phyloP scores from a whole-genome alignment of 2,329 filamentous ascomycete species.

The Aspergillus vadensis region DNA sequence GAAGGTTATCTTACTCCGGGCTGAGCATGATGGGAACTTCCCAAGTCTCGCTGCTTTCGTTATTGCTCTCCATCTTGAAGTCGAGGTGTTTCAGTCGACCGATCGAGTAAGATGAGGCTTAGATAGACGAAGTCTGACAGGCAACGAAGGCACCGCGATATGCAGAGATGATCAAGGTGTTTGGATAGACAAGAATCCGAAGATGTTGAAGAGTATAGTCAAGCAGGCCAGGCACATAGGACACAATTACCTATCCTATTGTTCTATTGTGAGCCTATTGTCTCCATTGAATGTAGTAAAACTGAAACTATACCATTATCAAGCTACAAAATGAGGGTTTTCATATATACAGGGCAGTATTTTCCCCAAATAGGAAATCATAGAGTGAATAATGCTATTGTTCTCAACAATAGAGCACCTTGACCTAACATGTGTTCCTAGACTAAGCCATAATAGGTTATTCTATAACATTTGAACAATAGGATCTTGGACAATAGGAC shows the following conservation, averaged over 20 bases:
- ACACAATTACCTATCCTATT: no score
- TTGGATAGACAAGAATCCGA: not conserved
- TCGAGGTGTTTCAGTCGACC: not conserved
- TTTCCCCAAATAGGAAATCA: not conserved
- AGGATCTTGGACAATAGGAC: no score
- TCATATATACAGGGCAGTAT: not conserved
- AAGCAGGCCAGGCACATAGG: not conserved
- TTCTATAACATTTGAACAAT: no score
- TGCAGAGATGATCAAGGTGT: not conserved
- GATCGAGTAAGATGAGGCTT: not conserved
- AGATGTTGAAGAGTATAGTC: not conserved
- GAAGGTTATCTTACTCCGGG: constrained; percentile 26
- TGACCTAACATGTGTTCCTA: no score
- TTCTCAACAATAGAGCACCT: not conserved
- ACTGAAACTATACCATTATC: no score
- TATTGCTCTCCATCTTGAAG: not conserved
- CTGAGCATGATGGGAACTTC: constrained; percentile 33
- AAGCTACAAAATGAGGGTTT: no score
- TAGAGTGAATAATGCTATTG: not conserved
- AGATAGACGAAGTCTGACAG: not conserved
- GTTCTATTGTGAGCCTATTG: not conserved
- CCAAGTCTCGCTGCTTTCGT: constrained; percentile 16
- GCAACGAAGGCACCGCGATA: not conserved
- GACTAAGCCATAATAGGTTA: no score
- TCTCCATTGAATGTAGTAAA: not conserved